Percentiles rank a stretch among this genome's conserved stretches.
Evolutionary conservation across 805 yeast genomes (phyloP).

Genomic region (Pichia insulana): DNA sequence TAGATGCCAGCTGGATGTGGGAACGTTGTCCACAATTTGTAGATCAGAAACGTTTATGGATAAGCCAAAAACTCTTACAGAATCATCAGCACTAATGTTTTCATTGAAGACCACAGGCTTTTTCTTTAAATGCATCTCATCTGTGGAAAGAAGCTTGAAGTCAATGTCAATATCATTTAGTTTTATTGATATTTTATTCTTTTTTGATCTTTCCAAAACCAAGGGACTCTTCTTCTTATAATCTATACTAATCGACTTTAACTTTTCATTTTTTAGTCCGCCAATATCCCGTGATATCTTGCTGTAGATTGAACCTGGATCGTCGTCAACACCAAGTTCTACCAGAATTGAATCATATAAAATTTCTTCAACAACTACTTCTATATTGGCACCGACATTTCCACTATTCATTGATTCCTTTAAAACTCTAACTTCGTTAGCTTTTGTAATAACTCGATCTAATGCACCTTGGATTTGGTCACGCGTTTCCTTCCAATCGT

Average conservation of each 20-base stretch:
- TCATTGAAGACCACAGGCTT: conserved; percentile 21
- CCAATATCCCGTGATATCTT: not conserved
- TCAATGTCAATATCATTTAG: conserved; percentile 43
- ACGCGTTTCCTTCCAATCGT: conserved; percentile 81
- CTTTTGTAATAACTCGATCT: conserved; percentile 47
- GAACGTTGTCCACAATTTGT: conserved; percentile 65
- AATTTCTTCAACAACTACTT: conserved; percentile 41
- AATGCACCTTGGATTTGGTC: conserved; percentile 57
- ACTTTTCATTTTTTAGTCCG: not conserved
- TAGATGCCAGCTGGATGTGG: conserved; percentile 87
- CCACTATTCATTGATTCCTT: not conserved
- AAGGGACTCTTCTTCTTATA: conserved; percentile 33
- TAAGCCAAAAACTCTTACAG: conserved; percentile 41
- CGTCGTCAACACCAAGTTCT: conserved; percentile 13
- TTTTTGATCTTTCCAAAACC: conserved; percentile 54
- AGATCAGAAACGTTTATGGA: conserved; percentile 44
- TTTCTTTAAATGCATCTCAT: conserved; percentile 26
- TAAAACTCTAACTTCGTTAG: conserved; percentile 11
- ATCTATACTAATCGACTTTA: conserved; percentile 22
- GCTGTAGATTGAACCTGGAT: conserved; percentile 3
- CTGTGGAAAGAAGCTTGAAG: conserved; percentile 35
- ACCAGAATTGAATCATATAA: conserved; percentile 77
- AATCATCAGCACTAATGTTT: conserved; percentile 24
- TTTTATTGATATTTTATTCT: conserved; percentile 51
- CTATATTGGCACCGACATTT: not conserved